A percentile compares a stretch with the other conserved stretches of the same genome.
phyloP scores from a whole-genome alignment of 208 protist species.

The Porcisia hertigi region DNA sequence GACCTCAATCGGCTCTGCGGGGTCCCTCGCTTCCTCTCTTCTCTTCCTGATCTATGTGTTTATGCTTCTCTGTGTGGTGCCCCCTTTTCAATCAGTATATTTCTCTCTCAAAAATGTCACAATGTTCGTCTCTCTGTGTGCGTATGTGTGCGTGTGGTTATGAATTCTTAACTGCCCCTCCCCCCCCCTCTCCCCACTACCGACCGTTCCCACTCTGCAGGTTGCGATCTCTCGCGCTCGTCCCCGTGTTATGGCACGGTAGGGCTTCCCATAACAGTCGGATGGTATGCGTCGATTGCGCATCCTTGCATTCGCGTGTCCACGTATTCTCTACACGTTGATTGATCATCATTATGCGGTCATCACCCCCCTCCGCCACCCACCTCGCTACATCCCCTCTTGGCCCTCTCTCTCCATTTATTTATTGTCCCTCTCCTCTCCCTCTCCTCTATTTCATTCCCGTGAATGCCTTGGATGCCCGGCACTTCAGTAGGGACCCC shows the following conservation, averaged over 20 bases:
- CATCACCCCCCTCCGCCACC: too few species aligned
- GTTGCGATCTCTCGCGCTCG: not conserved
- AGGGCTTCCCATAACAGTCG: not conserved
- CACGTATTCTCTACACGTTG: not conserved
- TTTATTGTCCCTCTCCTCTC: not conserved
- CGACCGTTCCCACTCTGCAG: not conserved
- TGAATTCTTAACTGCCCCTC: not conserved
- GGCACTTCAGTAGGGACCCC: not conserved
- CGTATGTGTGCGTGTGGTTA: not conserved
- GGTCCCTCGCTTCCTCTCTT: not conserved
- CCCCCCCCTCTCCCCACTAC: not conserved
- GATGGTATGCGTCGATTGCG: not conserved
- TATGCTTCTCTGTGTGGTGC: too few species aligned
- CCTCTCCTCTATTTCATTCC: too few species aligned
- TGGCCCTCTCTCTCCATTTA: not conserved
- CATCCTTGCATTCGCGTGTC: not conserved
- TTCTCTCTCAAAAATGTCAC: too few species aligned
- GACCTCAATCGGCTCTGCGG: not conserved
- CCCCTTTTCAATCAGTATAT: too few species aligned
- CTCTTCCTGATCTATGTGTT: not conserved
- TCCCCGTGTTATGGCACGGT: not conserved
- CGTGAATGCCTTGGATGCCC: not conserved
- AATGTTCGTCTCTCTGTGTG: not conserved
- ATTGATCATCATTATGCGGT: not conserved
- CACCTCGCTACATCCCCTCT: not conserved